Conservation (phyloP, 139 green algal species). For the Pseudopediastrum boryanum region DNA sequence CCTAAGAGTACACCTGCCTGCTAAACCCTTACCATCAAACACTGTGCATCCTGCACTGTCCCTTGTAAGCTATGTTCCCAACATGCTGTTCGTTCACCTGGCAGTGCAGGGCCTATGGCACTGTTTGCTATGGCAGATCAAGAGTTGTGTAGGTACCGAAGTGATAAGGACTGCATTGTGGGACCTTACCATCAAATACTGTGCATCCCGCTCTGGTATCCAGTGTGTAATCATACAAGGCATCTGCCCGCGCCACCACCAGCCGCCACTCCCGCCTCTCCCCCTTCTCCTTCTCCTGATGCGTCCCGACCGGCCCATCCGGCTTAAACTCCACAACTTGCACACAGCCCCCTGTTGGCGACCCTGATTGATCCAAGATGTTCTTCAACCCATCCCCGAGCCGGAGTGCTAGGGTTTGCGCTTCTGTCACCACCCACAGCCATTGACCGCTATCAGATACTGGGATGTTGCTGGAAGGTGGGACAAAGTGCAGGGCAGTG, state of each 20-base stretch:
- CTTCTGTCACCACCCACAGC: constrained; percentile 74
- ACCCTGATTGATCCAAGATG: constrained; percentile 21
- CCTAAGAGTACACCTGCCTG: no score
- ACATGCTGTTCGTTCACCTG: no score
- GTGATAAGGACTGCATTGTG: no score
- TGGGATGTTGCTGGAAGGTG: background rate
- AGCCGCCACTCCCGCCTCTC: constrained; percentile 35
- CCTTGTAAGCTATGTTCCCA: no score
- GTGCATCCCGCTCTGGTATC: constrained; percentile 76
- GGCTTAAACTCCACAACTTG: constrained; percentile 29
- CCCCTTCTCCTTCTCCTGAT: constrained; percentile 15
- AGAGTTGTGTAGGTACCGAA: no score
- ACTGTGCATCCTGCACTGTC: no score
- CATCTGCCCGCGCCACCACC: constrained; percentile 67
- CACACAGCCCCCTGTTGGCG: background rate
- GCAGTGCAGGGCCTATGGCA: no score
- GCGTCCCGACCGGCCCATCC: constrained; percentile 34
- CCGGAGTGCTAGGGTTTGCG: constrained; percentile 61
- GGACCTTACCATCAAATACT: constrained; percentile 59
- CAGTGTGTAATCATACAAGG: constrained; percentile 79
- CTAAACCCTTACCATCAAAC: no score
- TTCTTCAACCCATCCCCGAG: constrained; percentile 50
- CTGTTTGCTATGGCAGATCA: no score
- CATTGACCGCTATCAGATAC: constrained; percentile 21
- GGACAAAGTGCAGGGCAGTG: constrained; percentile 12